These are phyloP conservation scores for Purshia tridentata DNA, from an alignment of 306 rosid genomes.

Conservation along the genomic window DNA sequence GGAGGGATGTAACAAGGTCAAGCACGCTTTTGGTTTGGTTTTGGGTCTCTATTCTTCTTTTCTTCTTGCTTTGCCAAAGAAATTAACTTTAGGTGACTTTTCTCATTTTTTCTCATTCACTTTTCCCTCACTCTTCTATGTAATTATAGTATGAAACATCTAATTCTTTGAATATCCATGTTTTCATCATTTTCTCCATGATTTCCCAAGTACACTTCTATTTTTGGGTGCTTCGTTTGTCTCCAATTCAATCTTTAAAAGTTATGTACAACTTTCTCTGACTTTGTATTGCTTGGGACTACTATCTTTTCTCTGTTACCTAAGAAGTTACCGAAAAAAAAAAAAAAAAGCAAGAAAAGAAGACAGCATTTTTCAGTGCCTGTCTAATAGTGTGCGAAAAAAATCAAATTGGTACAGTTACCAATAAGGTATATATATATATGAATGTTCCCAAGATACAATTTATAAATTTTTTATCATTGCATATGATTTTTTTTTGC, in stretches of 20 bases:
- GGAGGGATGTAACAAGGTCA: conserved; percentile 80
- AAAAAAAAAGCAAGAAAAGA: too few species aligned
- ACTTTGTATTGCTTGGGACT: not conserved
- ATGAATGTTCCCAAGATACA: too few species aligned
- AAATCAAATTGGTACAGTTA: conserved; percentile 28
- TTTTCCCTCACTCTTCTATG: not conserved
- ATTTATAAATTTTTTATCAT: too few species aligned
- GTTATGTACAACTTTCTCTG: conserved; percentile 43
- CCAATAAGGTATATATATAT: too few species aligned
- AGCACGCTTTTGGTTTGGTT: conserved; percentile 84
- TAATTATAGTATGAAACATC: not conserved
- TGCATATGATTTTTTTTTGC: too few species aligned
- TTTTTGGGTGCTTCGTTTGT: conserved; percentile 65
- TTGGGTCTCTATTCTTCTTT: conserved; percentile 55
- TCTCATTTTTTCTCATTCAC: conserved; percentile 9
- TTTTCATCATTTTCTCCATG: conserved; percentile 66
- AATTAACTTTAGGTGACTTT: conserved; percentile 53
- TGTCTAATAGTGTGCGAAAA: conserved; percentile 38
- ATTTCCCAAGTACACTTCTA: conserved; percentile 59
- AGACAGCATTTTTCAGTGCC: too few species aligned
- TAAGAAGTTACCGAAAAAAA: conserved; percentile 45
- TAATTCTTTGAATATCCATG: not conserved
- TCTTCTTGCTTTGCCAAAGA: conserved; percentile 72
- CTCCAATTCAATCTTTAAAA: conserved; percentile 59
- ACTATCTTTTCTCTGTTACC: not conserved